A percentile compares a stretch with the other conserved stretches of the same genome.
Conservation (phyloP, 306 rosid genomes). For the Arachis hypogaea region DNA sequence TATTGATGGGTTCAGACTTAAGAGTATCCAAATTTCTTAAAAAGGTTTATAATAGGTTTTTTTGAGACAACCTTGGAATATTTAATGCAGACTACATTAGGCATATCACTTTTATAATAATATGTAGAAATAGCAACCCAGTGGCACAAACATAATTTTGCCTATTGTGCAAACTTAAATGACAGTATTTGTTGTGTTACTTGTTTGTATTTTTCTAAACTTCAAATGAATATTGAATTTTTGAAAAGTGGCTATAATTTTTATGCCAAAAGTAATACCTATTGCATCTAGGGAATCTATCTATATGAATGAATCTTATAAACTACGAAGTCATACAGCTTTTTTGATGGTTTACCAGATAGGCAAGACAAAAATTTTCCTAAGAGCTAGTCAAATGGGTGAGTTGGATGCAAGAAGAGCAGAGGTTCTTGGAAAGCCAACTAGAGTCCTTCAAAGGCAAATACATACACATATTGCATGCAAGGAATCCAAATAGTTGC, state of each 20-base stretch:
- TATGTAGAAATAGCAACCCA: constrained; percentile 12
- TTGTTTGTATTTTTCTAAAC: constrained; percentile 23
- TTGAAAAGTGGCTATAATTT: constrained; percentile 10
- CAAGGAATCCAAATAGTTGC: constrained; percentile 75
- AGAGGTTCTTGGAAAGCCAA: constrained; percentile 95
- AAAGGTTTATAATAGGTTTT: constrained; percentile 17
- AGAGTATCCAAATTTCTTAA: constrained; percentile 2
- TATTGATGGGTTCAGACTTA: constrained; percentile 16
- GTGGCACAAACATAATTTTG: background rate
- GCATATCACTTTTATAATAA: background rate
- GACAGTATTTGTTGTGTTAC: background rate
- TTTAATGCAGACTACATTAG: constrained; percentile 13
- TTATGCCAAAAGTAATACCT: constrained; percentile 24
- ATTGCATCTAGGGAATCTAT: constrained; percentile 28
- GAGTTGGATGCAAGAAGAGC: constrained; percentile 97
- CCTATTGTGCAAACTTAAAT: constrained; percentile 14
- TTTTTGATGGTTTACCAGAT: constrained; percentile 74
- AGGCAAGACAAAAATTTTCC: constrained; percentile 89
- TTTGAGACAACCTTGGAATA: constrained; percentile 25
- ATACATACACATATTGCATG: constrained; percentile 90
- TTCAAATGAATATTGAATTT: constrained; percentile 29
- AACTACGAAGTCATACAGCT: constrained; percentile 32
- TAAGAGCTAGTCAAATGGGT: constrained; percentile 99
- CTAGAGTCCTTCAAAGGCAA: constrained; percentile 92
- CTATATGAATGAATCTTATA: constrained; percentile 26